Conservation (phyloP, 2,329 filamentous ascomycete genomes). For the Ramularia endophylla region DNA sequence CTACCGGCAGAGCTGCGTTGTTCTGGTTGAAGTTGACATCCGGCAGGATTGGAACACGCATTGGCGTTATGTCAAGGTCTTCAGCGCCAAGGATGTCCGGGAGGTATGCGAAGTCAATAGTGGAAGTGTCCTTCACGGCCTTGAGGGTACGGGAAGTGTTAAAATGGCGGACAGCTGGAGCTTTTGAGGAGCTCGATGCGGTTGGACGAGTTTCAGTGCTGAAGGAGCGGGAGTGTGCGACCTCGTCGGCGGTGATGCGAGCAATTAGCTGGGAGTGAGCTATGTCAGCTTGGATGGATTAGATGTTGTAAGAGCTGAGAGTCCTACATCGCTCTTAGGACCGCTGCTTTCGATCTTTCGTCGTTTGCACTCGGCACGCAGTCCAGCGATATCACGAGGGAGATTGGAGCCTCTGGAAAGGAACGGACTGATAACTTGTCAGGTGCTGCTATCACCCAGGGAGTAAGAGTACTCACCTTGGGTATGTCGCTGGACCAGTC, state of each 20-base stretch:
- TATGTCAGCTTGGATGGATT: constrained; percentile 4
- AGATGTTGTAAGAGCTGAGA: neutral
- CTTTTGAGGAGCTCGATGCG: constrained; percentile 7
- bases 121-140: constrained; percentile 52
- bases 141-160: constrained; percentile 56
- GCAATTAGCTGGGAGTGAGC: constrained; percentile 40
- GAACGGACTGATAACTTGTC: neutral
- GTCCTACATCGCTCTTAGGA: constrained; percentile 45
- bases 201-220: constrained; percentile 36
- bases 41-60: constrained; percentile 30
- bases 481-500: constrained; percentile 54
- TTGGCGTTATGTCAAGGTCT: constrained; percentile 15
- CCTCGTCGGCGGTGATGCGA: constrained; percentile 49
- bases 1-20: constrained; percentile 13
- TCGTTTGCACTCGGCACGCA: constrained; percentile 47
- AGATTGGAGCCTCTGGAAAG: constrained; percentile 31
- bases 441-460: constrained; percentile 46
- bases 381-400: constrained; percentile 46
- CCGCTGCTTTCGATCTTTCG: constrained; percentile 43
- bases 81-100: constrained; percentile 35
- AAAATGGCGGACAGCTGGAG: constrained; percentile 44
- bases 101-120: constrained; percentile 59
- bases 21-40: constrained; percentile 11
- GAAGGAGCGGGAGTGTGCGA: constrained; percentile 48
- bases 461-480: constrained; percentile 38